Evolutionary conservation across 2,329 filamentous ascomycete species (phyloP), one percentile per base, ranked within the genome.

Genomic region (Beauveria brongniartii): DNA sequence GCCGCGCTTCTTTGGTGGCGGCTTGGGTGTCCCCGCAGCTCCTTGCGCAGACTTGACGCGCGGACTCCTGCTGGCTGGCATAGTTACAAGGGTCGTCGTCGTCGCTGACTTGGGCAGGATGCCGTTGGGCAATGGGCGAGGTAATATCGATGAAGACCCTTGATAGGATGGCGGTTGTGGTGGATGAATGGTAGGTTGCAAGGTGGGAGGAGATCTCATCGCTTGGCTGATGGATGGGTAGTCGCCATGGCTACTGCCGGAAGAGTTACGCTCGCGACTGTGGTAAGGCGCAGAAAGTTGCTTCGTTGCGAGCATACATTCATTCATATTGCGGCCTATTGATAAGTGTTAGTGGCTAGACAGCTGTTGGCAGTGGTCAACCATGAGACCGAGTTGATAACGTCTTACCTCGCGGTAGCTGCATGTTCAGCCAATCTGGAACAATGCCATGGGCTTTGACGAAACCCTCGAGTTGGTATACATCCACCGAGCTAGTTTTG

Each of bases 401-500:
- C 9, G 5, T 68, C 73, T 63, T 74, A 81, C 78, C 78, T 61
- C 67, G 65, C 12, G 78, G 78, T 44, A 81, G 71, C 64, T 80
- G 78, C 74, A 81, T 80, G 51, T 69, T 71, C 68, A 78, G 71
- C 78, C 78, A 81, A 58, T 77, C 72, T 9, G 78, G 76, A 62
- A 74, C 70, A 58, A 80, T 66, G 10, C 69, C 70, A 62, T 77
- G 70, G 44, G 67, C 64, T 63, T 68, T 77, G 65, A 84, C 73
- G 63, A 85, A 82, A 14, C 72, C 71, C 22, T 78, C 75, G 34
- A 85, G 69, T 20, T 69, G 70, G 12, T 73, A 69, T 26, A 82
- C 68, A 61, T 82, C 77, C 62, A 84, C 70, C 34, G 75, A 70
- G 72, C 81, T 84, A 63, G 75, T 75, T 66, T 84, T 85, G 70